Evolutionary conservation across 257 asterid species (phyloP).

Genomic region (Solanum infundibuliforme): DNA sequence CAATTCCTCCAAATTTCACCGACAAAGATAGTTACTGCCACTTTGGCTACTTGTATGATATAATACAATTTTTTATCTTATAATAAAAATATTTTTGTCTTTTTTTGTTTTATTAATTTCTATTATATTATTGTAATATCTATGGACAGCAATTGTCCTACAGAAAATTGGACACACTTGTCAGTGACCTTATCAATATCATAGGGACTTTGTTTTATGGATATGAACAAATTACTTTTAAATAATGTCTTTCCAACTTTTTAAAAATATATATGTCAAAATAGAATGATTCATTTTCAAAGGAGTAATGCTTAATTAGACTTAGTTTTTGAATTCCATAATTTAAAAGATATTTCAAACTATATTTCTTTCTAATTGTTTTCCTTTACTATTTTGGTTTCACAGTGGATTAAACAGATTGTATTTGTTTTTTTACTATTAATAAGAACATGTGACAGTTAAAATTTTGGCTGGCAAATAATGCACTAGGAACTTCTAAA

Average conservation of each 20-base stretch:
- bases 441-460: neutral
- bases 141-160: neutral
- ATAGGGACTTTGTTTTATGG: neutral
- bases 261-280: neutral
- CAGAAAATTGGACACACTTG: neutral
- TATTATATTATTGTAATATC: neutral
- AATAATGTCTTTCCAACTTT: neutral
- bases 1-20: neutral
- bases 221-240: neutral
- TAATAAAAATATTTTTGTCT: neutral
- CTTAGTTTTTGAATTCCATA: neutral
- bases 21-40: neutral
- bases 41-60: neutral
- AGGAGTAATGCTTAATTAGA: neutral
- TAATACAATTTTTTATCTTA: neutral
- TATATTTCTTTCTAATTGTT: neutral
- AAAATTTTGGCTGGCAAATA: neutral
- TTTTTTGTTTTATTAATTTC: neutral
- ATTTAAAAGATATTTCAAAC: neutral
- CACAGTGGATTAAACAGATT: neutral
- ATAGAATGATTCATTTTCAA: neutral
- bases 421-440: neutral
- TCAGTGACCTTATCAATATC: constrained; percentile 1
- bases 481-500: neutral
- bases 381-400: neutral